These are phyloP conservation scores for Rhodotorula sp. DNA, from an alignment of 1,284 basidiomycete species.

Conservation along the genomic window DNA sequence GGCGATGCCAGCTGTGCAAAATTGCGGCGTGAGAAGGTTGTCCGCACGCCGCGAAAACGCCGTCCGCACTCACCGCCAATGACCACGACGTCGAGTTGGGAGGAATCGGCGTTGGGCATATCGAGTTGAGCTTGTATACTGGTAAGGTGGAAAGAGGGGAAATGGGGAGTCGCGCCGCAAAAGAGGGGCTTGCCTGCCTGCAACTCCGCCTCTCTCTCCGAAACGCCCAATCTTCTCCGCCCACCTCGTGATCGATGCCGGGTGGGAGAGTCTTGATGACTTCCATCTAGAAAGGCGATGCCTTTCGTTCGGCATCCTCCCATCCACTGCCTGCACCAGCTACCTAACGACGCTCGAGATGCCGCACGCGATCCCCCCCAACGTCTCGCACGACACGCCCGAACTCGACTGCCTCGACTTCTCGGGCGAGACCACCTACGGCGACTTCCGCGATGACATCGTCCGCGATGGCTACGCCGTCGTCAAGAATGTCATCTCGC, in stretches of 20 bases:
- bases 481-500: constrained; percentile 46
- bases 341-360: background rate
- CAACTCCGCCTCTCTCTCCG: too few species aligned
- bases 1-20: constrained; percentile 38
- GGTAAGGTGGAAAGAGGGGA: background rate
- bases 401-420: constrained; percentile 25
- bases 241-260: too few species aligned
- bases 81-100: constrained; percentile 38
- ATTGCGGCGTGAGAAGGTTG: background rate
- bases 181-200: background rate
- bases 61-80: constrained; percentile 28
- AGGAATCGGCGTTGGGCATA: constrained; percentile 3
- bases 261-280: too few species aligned
- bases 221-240: too few species aligned
- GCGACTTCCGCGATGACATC: constrained; percentile 22
- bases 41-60: too few species aligned
- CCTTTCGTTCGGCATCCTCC: too few species aligned
- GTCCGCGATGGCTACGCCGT: constrained; percentile 45
- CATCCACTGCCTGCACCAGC: too few species aligned
- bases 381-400: constrained; percentile 18
- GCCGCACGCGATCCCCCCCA: constrained; percentile 14
- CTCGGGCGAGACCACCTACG: constrained; percentile 10
- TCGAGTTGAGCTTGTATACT: background rate
- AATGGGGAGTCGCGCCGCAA: background rate
- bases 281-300: too few species aligned